Conservation (phyloP, 1,284 basidiomycete species). For the Veloporphyrellus conicus region DNA sequence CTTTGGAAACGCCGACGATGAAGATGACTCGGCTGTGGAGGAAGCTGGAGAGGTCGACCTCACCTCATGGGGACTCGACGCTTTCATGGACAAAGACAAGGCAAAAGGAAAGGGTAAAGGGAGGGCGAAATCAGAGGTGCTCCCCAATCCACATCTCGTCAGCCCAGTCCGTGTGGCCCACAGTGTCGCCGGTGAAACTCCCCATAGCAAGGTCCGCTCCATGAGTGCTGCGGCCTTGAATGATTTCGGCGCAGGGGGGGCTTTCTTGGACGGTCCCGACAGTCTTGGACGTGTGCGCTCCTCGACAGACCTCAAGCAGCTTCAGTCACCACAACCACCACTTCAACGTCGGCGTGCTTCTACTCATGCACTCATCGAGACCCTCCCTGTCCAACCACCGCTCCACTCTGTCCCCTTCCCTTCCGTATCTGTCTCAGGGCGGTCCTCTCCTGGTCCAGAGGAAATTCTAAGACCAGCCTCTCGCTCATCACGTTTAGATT, state of each 20-base stretch:
- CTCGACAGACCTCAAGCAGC: conserved; percentile 51
- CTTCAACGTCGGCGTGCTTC: conserved; percentile 46
- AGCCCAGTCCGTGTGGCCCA: conserved; percentile 35
- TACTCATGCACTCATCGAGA: conserved; percentile 48
- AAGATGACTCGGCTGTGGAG: conserved; percentile 49
- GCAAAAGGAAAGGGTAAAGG: conserved; percentile 44
- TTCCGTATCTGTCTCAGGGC: conserved; percentile 43
- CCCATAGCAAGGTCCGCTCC: conserved; percentile 44
- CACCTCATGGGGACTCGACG: conserved; percentile 76
- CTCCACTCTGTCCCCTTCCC: conserved; percentile 63
- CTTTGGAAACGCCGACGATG: conserved; percentile 58
- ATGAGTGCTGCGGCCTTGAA: conserved; percentile 62
- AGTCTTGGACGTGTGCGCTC: conserved; percentile 35
- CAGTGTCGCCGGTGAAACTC: conserved; percentile 28
- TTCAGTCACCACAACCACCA: conserved; percentile 37
- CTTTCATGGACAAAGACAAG: conserved; percentile 67
- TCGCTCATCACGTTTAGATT: conserved; percentile 31
- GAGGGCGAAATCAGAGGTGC: conserved; percentile 46
- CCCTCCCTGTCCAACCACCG: conserved; percentile 40
- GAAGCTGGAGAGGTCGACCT: conserved; percentile 69
- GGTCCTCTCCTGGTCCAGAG: conserved; percentile 44
- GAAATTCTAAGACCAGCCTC: conserved; percentile 33
- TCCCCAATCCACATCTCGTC: conserved; percentile 49
- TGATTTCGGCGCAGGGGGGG: conserved; percentile 46
- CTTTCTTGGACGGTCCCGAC: conserved; percentile 38